Base-by-base conservation (phyloP, 208 protist genomes). In the Crithidia bombi region DNA sequence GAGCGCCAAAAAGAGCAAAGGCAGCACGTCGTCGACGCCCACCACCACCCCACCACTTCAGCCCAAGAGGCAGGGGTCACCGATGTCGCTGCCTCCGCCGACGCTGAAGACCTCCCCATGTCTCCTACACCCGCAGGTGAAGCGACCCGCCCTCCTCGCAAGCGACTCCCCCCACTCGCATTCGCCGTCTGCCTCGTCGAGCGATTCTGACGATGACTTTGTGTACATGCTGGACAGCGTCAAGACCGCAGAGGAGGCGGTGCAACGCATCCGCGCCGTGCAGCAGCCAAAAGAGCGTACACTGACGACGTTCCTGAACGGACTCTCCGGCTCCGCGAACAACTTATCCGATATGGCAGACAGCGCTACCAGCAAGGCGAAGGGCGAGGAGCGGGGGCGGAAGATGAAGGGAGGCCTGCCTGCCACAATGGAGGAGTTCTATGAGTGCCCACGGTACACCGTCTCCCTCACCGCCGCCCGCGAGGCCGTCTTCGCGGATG, bases 401-500 rank as follows among this genome's bases (percentile, higher is more conserved):
- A 58, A 64, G 56, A 70, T 65, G 55, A 55, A 65, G 25, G 70
- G 70, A 12, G 65, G 78, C 21, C 75, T 88, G 11, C 82, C 82
- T 1, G 75, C 69, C 19, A 85, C 82, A 0, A 75, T 85, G 61
- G 46, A 78, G 28, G 82, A 84, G 50, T 88, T 88, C 49, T 70
- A 77, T 50, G 63, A 79, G 19, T 77, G 46, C 32, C 79, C 78
- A 0, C 52, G 54, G 44, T 83, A 80, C 73, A 80, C 70, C 23
- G 75, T 85, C 32, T 75, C 75, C 15, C 70, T 88, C 49, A 70
- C 69, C n/a, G 75, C 69, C 3, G 57, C 74, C 11, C 75, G 79
- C 6, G 65, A 75, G 33, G 78, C 79, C 54, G 23, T 88, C 63
- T 79, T 88, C 63, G 66, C 76, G 14, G 82, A 88, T 58, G 82